phyloP scores from a whole-genome alignment of 306 rosid genomes.

The Argentina anserina region DNA sequence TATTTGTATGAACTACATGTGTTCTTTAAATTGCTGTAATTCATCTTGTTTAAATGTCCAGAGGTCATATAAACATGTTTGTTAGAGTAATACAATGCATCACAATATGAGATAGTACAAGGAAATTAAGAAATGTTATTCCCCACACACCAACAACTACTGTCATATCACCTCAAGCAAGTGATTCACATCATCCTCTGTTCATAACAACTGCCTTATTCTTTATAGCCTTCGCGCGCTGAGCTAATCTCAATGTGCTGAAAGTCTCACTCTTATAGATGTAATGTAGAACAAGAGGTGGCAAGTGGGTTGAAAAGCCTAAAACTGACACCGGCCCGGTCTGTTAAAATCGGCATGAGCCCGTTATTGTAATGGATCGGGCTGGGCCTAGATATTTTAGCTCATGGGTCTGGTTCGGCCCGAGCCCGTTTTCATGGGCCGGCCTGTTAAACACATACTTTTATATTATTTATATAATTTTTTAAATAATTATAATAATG shows the following conservation, averaged over 20 bases:
- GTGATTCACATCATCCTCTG: conserved; percentile 80
- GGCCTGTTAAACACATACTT: too few species aligned
- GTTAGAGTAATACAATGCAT: conserved; percentile 11
- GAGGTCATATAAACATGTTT: conserved; percentile 23
- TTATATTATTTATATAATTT: too few species aligned
- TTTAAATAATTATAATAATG: too few species aligned
- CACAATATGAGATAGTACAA: conserved; percentile 19
- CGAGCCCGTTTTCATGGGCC: too few species aligned
- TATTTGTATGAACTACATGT: conserved; percentile 53
- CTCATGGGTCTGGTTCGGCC: too few species aligned
- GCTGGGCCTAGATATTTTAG: too few species aligned
- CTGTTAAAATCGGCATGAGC: too few species aligned
- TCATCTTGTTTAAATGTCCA: conserved; percentile 63
- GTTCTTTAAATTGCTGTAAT: conserved; percentile 67
- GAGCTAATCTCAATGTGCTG: conserved; percentile 97
- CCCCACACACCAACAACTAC: too few species aligned
- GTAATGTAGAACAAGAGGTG: too few species aligned
- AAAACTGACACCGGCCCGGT: too few species aligned
- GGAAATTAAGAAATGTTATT: conserved; percentile 34
- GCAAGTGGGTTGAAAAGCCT: too few species aligned
- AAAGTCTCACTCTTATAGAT: conserved; percentile 94
- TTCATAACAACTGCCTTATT: conserved; percentile 94
- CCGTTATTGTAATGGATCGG: too few species aligned
- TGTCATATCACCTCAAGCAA: conserved; percentile 88
- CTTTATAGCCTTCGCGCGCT: conserved; percentile 91